These are phyloP conservation scores for Coemansia reversa DNA, from an alignment of 192 early-diverging fungal species.

Conservation along the genomic window DNA sequence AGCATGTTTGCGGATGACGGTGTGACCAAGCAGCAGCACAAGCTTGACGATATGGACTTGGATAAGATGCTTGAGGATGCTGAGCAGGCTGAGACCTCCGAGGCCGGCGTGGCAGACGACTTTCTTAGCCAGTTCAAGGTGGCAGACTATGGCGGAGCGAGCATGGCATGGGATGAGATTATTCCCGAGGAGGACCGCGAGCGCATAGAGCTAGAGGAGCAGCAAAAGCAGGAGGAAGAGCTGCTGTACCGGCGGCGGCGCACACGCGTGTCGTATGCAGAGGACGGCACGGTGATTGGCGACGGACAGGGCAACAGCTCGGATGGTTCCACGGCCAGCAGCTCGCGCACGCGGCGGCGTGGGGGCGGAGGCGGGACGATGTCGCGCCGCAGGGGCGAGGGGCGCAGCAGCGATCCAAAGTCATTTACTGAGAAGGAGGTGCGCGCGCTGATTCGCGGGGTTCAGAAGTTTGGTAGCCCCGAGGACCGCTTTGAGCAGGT, in stretches of 20 bases:
- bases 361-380: conserved; percentile 20
- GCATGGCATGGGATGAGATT: conserved; percentile 91
- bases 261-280: conserved; percentile 64
- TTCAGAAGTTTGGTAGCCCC: conserved; percentile 83
- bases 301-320: conserved; percentile 32
- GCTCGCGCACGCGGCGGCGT: conserved; percentile 19
- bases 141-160: conserved; percentile 76
- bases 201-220: conserved; percentile 65
- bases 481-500: conserved; percentile 80
- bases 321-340: conserved; percentile 40
- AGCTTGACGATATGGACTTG: conserved; percentile 91
- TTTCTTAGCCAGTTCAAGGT: conserved; percentile 95
- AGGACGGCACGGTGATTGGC: conserved; percentile 55
- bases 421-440: conserved; percentile 76
- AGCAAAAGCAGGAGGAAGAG: conserved; percentile 61
- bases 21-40: conserved; percentile 61
- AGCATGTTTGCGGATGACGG: conserved; percentile 86
- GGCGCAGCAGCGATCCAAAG: conserved; percentile 41
- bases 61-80: conserved; percentile 97
- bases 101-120: conserved; percentile 74
- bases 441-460: conserved; percentile 72
- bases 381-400: conserved; percentile 30
- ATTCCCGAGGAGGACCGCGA: conserved; percentile 86
- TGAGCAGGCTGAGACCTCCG: conserved; percentile 81
- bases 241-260: conserved; percentile 59